phyloP scores from a whole-genome alignment of 2,329 filamentous ascomycete genomes.

The Penicillium decumbens region DNA sequence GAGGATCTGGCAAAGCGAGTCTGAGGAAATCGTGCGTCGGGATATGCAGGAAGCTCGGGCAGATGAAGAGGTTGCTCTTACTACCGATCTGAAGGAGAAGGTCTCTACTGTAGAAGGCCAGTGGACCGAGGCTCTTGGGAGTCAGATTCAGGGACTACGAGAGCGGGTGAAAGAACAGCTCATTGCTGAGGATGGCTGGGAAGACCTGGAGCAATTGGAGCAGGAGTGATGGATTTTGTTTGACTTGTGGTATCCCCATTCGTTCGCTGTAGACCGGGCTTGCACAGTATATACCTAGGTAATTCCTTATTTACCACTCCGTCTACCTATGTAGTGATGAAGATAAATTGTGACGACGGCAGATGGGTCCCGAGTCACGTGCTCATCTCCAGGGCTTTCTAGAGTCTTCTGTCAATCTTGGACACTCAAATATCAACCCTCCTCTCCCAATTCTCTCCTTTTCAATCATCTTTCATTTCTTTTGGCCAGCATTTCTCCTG shows the following conservation, averaged over 20 bases:
- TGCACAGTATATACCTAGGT: conserved; percentile 4
- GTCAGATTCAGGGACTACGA: conserved; percentile 67
- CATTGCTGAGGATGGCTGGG: conserved; percentile 77
- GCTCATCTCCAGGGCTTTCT: conserved; percentile 25
- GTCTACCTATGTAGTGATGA: not conserved
- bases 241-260: conserved; percentile 23
- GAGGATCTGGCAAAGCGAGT: conserved; percentile 46
- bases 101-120: conserved; percentile 85
- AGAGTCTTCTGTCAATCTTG: conserved; percentile 35
- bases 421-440: conserved; percentile 20
- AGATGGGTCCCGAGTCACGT: conserved; percentile 18
- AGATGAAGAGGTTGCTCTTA: conserved; percentile 67
- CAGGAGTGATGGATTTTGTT: conserved; percentile 34
- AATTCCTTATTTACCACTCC: not conserved
- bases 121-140: conserved; percentile 83
- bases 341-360: not conserved
- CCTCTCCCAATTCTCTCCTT: conserved; percentile 15
- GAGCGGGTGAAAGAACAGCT: conserved; percentile 69
- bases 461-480: conserved; percentile 4
- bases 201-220: conserved; percentile 62
- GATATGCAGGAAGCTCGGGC: conserved; percentile 56
- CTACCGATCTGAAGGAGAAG: conserved; percentile 86
- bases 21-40: conserved; percentile 40
- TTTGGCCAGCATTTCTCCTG: conserved; percentile 6
- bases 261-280: conserved; percentile 19